phyloP scores from a whole-genome alignment of 176 grass and related monocot species.

The Lolium rigidum region DNA sequence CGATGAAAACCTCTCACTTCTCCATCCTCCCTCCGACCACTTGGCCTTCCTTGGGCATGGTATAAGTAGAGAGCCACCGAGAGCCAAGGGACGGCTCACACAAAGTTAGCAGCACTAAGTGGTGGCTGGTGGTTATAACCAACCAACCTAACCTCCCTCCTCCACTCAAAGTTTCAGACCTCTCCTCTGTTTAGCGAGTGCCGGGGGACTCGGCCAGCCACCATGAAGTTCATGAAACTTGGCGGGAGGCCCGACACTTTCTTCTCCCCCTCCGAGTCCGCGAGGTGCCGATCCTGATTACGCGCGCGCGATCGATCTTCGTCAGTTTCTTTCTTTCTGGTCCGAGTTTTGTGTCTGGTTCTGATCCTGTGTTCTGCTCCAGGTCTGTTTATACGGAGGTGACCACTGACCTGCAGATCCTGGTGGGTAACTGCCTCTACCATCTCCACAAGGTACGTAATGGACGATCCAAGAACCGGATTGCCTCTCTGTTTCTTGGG shows the following conservation, averaged over 20 bases:
- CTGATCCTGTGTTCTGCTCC: constrained; percentile 25
- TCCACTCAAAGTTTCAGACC: constrained; percentile 44
- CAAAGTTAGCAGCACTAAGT: constrained; percentile 34
- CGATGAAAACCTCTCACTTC: constrained; percentile 34
- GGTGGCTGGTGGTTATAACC: constrained; percentile 34
- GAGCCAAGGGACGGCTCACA: constrained; percentile 43
- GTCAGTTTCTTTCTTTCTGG: not conserved
- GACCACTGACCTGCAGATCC: constrained; percentile 82
- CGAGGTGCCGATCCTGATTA: constrained; percentile 58
- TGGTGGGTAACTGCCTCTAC: constrained; percentile 67
- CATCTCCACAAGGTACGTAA: constrained; percentile 87
- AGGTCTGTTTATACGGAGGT: constrained; percentile 95
- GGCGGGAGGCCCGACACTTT: constrained; percentile 81
- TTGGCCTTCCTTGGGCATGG: constrained; percentile 29
- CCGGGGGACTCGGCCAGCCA: constrained; percentile 40
- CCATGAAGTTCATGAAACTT: constrained; percentile 99
- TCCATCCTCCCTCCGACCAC: constrained; percentile 51
- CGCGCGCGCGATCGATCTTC: not conserved
- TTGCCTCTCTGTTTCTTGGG: not conserved
- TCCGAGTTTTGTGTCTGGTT: not conserved
- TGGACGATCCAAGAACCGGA: constrained; percentile 1
- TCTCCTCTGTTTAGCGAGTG: constrained; percentile 41
- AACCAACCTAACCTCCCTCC: not conserved
- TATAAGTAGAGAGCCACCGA: constrained; percentile 60
- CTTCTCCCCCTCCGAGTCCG: constrained; percentile 70